These are phyloP conservation scores for Chrysochromulina tobinii DNA, from an alignment of 78 protist genomes.

Conservation along the genomic window DNA sequence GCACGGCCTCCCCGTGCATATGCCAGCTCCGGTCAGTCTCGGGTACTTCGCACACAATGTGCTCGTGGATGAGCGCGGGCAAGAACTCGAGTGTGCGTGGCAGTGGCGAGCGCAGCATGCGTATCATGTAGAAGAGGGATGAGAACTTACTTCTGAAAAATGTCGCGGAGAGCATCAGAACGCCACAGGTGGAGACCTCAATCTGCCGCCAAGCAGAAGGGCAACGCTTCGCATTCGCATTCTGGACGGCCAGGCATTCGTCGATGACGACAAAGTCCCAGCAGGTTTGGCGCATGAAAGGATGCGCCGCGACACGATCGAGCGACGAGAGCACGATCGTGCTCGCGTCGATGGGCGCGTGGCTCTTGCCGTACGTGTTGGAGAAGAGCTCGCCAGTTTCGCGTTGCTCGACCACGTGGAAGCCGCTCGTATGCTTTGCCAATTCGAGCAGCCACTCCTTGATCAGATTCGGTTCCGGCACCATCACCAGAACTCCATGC, in stretches of 20 bases:
- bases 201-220: conserved; percentile 40
- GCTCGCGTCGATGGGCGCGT: conserved; percentile 12
- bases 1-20: not conserved
- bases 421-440: not conserved
- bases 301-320: conserved; percentile 19
- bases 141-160: not conserved
- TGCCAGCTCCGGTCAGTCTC: conserved; percentile 27
- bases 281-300: not conserved
- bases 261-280: conserved; percentile 48
- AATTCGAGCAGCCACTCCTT: conserved; percentile 15
- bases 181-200: not conserved
- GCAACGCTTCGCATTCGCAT: conserved; percentile 8
- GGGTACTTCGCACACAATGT: conserved; percentile 32
- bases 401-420: conserved; percentile 30
- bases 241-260: conserved; percentile 42
- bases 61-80: conserved; percentile 31
- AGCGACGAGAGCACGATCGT: conserved; percentile 26
- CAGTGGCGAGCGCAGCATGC: conserved; percentile 38
- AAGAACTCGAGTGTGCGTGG: conserved; percentile 17
- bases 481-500: not conserved
- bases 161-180: conserved; percentile 37
- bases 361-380: not conserved
- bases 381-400: conserved; percentile 23
- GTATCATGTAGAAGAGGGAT: conserved; percentile 34
- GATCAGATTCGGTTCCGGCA: not conserved